Evolutionary conservation across 2,329 filamentous ascomycete genomes (phyloP), one percentile per base, ranked within the genome.

Genomic region (Corinectria fuckeliana): DNA sequence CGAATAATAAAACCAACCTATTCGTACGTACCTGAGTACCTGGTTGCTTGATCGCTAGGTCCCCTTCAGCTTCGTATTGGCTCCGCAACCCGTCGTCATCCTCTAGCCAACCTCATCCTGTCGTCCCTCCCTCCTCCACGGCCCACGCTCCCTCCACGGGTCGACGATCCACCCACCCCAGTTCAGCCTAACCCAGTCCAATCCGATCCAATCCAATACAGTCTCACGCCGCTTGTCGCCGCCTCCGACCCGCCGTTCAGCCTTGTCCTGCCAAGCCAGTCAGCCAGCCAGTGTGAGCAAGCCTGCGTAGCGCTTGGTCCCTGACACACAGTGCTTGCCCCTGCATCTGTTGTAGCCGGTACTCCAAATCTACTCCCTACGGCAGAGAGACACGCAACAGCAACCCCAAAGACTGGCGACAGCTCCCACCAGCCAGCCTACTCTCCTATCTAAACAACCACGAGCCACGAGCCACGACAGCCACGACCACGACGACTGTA

Each of bases 331-430:
- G 49, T 60, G 56, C 41, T 56, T 59, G 58, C 68, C 66, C 68
- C 68, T 70, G 68, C 65, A 60, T 69, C 64, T 63, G 63, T 59
- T 57, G 56, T 45, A 62, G 56, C 63, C 58, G 26, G 60, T 61
- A 61, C 65, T 57, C 65, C 61, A 64, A 62, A 64, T 58, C 52
- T 63, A 55, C 56, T 64, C 56, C 60, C 59, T 66, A 62, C 67
- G 66, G 54, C 56, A 63, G 55, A 69, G 64, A 69, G 64, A 66
- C 68, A 70, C 68, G 64, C 64, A 70, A 55, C 58, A 60, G 49
- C 60, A 56, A 61, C 67, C 47, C 60, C 59, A 50, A 64, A 50
- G 25, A 42, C 42, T 50, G 42, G 52, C 32, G 50, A 38, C 42
- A 18, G 39, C 50, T 28, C 41, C 48, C 23, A 23, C 26, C 47